These are phyloP conservation scores for Rosa multiflora DNA, from an alignment of 306 rosid species.

Conservation along the genomic window DNA sequence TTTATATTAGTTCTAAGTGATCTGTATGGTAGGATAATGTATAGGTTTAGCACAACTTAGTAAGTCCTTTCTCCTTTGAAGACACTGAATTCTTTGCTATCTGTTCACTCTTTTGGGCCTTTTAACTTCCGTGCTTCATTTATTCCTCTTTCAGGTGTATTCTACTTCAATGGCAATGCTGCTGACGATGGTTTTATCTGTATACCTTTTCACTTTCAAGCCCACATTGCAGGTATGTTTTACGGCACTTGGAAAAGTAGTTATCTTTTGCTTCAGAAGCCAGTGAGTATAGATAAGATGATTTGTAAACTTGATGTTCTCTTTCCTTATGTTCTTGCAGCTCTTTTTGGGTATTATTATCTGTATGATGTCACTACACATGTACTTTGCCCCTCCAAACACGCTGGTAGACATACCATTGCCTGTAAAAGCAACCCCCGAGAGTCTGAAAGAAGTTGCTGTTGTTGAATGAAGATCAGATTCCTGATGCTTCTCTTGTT, in stretches of 20 bases:
- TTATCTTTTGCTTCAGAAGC: constrained; percentile 5
- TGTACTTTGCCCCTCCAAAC: constrained; percentile 87
- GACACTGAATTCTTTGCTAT: neutral
- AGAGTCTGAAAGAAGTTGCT: constrained; percentile 59
- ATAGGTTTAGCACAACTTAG: constrained; percentile 2
- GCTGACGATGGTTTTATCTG: constrained; percentile 71
- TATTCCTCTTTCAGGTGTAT: constrained; percentile 56
- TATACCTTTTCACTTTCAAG: constrained; percentile 76
- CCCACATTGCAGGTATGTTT: constrained; percentile 79
- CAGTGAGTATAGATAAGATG: neutral
- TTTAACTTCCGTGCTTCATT: neutral
- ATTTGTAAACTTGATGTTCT: constrained; percentile 8
- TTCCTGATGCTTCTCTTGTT: constrained; percentile 36
- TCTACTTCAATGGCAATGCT: constrained; percentile 99
- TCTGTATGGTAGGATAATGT: neutral
- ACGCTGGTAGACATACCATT: constrained; percentile 67
- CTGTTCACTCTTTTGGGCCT: neutral
- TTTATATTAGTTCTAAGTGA: neutral
- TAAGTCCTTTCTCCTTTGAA: neutral
- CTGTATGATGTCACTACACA: constrained; percentile 94
- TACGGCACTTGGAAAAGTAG: neutral
- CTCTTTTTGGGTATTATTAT: constrained; percentile 83
- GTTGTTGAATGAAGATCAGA: constrained; percentile 59
- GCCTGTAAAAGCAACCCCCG: constrained; percentile 59
- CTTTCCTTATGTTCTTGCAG: constrained; percentile 43